phyloP scores from a whole-genome alignment of 2,329 filamentous ascomycete genomes.

The Cercospora sesami region DNA sequence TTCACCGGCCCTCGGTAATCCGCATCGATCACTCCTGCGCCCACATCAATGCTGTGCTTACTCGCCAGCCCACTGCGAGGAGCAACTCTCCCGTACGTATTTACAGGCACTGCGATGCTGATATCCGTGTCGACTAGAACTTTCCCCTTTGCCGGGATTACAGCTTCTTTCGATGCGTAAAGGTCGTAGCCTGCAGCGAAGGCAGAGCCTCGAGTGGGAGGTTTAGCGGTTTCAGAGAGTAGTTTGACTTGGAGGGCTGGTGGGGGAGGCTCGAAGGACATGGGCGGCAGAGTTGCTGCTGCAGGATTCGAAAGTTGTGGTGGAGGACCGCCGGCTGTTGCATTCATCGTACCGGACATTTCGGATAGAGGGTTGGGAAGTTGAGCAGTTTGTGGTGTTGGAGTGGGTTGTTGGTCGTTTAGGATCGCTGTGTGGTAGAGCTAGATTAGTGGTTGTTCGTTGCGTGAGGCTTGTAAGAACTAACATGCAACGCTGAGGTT shows the following conservation, averaged over 20 bases:
- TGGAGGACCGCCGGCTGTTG: constrained; percentile 19
- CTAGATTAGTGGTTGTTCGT: neutral
- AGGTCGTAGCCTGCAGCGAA: constrained; percentile 94
- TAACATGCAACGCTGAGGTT: constrained; percentile 41
- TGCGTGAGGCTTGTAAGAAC: constrained; percentile 8
- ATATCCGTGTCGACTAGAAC: constrained; percentile 88
- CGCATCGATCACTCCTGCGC: constrained; percentile 94
- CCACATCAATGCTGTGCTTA: constrained; percentile 95
- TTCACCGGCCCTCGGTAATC: constrained; percentile 95
- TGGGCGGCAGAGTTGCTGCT: constrained; percentile 32
- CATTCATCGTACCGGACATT: constrained; percentile 27
- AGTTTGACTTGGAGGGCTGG: constrained; percentile 84
- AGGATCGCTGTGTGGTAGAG: constrained; percentile 35
- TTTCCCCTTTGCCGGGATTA: constrained; percentile 79
- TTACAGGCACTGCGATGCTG: constrained; percentile 82
- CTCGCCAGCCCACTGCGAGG: constrained; percentile 35
- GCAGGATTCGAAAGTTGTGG: constrained; percentile 16
- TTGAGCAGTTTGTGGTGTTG: constrained; percentile 34
- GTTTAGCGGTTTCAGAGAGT: constrained; percentile 72
- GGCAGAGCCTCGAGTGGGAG: constrained; percentile 84
- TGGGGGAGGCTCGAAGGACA: constrained; percentile 41
- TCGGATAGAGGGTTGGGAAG: constrained; percentile 29
- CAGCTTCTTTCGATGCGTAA: constrained; percentile 70
- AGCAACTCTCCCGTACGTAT: constrained; percentile 72
- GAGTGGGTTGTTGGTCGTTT: constrained; percentile 40